A percentile compares a stretch with the other conserved stretches of the same genome.
phyloP scores from a whole-genome alignment of 208 protist species.

The Wallacemonas rigidus region DNA sequence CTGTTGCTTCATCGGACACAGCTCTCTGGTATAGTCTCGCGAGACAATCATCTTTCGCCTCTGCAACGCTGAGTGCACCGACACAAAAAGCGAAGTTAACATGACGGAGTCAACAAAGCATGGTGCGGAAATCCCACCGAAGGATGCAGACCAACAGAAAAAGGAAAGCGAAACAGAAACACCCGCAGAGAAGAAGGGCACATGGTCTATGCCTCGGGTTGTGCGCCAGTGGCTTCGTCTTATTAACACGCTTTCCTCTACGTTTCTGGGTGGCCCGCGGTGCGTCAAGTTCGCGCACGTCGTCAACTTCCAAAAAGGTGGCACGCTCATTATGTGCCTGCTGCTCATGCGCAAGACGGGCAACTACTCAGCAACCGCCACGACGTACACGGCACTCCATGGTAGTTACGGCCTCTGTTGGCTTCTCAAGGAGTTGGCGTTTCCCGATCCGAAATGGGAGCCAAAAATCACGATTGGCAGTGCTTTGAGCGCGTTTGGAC shows the following conservation, averaged over 20 bases:
- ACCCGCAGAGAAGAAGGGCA: background rate
- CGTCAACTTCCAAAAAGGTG: slow-evolving; percentile 85
- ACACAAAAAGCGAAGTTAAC: no score
- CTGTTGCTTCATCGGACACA: no score
- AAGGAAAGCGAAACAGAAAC: slow-evolving; percentile 10
- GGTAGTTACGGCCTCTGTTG: slow-evolving; percentile 89
- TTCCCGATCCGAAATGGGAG: slow-evolving; percentile 87
- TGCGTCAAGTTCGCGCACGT: slow-evolving; percentile 72
- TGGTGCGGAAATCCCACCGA: background rate
- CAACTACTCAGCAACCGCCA: slow-evolving; percentile 83
- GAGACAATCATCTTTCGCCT: no score
- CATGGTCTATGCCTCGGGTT: slow-evolving; percentile 17
- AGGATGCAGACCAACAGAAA: slow-evolving; percentile 2
- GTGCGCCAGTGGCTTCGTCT: slow-evolving; percentile 57
- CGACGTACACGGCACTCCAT: slow-evolving; percentile 82
- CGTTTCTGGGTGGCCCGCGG: slow-evolving; percentile 61
- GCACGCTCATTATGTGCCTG: slow-evolving; percentile 64
- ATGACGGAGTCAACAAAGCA: slow-evolving; percentile 1
- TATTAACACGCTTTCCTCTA: slow-evolving; percentile 39
- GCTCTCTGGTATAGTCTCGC: no score
- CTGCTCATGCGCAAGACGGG: slow-evolving; percentile 64
- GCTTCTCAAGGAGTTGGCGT: slow-evolving; percentile 82
- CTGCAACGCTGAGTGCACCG: no score
- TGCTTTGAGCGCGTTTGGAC: slow-evolving; percentile 35
- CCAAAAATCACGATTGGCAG: slow-evolving; percentile 61